These are phyloP conservation scores for Orbilia quercus DNA, from an alignment of 2,329 filamentous ascomycete genomes.

Conservation along the genomic window DNA sequence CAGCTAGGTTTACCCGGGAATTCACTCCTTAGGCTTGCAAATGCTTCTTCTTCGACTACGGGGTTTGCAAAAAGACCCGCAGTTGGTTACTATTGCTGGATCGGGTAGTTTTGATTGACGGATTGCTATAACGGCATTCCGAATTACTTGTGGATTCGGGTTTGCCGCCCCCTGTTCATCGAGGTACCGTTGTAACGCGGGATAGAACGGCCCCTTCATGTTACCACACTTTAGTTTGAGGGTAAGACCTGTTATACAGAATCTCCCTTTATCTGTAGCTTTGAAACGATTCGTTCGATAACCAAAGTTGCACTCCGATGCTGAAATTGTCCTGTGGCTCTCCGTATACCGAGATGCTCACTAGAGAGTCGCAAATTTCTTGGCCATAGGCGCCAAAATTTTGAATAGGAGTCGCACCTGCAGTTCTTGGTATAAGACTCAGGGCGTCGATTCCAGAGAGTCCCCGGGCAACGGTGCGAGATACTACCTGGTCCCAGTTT, in stretches of 20 bases:
- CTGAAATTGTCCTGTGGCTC: constrained; percentile 2
- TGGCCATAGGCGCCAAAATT: constrained; percentile 40
- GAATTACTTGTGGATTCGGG: constrained; percentile 8
- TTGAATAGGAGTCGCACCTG: constrained; percentile 31
- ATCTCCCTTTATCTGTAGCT: constrained; percentile 15
- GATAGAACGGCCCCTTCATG: constrained; percentile 10
- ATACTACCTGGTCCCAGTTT: constrained; percentile 30
- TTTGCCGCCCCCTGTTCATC: constrained; percentile 1
- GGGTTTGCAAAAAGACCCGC: constrained; percentile 46
- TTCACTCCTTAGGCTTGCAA: background rate
- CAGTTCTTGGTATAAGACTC: constrained; percentile 31
- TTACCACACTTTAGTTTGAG: constrained; percentile 13
- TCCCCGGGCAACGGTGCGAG: constrained; percentile 15
- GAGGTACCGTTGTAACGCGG: constrained; percentile 18
- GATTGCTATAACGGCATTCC: constrained; percentile 29
- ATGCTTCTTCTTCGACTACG: constrained; percentile 7
- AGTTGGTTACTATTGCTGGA: constrained; percentile 23
- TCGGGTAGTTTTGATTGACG: constrained; percentile 32
- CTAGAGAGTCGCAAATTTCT: constrained; percentile 25
- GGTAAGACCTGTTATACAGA: constrained; percentile 25
- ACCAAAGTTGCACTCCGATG: constrained; percentile 16
- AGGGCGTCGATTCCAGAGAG: constrained; percentile 30
- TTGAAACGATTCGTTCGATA: constrained; percentile 40
- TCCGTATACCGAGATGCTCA: constrained; percentile 21
- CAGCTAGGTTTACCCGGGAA: constrained; percentile 19